Evolutionary conservation across 2,329 filamentous ascomycete genomes (phyloP), one percentile per base, ranked within the genome.

Genomic region (Incumbomyces lentus): DNA sequence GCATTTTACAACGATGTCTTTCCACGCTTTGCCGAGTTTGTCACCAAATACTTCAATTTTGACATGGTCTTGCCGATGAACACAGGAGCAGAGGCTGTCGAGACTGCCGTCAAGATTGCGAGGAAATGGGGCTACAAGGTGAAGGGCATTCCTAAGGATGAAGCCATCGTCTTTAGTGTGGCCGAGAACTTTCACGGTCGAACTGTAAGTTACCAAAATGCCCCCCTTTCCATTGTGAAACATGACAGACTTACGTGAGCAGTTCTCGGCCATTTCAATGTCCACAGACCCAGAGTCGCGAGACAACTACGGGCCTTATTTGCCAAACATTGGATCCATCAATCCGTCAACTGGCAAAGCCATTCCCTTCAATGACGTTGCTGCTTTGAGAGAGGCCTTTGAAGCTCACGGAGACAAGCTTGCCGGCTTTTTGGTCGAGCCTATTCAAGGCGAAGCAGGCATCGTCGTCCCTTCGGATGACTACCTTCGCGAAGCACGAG

Each of bases 1-100:
- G 92, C 92, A 43, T 98, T 96, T 71, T 83, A 96, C 76, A 98
- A 96, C 65, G 90, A 96, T 71, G 92, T 96, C 53, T 96, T 96
- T 70, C 90, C 90, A 49, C 81, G 84, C 54, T 96, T 94, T 74
- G 90, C 90, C 6, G 83, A 95, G 68, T 95, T 92, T 69, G 82
- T 95, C 53, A 89, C 86, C 57, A 69, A 79, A 55, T 82, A 86
- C 63, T 95, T 95, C 64, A 88, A 87, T 52, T 96, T 93, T 64
- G 90, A 96, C 67, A 95, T 95, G 90, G 87, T 95, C 30, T 69
- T 96, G 65, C 90, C 90, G 55, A 95, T 96, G 89, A 95, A 95
- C 73, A 96, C 90, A 1, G 90, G 90, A 49, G 90, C 90, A 17
- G 90, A 96, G 69, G 90, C 90, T 7, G 88, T 95, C 31, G 90